Evolutionary conservation across 495 filamentous ascomycete species (phyloP).

Genomic region (Neurospora tetraspora): DNA sequence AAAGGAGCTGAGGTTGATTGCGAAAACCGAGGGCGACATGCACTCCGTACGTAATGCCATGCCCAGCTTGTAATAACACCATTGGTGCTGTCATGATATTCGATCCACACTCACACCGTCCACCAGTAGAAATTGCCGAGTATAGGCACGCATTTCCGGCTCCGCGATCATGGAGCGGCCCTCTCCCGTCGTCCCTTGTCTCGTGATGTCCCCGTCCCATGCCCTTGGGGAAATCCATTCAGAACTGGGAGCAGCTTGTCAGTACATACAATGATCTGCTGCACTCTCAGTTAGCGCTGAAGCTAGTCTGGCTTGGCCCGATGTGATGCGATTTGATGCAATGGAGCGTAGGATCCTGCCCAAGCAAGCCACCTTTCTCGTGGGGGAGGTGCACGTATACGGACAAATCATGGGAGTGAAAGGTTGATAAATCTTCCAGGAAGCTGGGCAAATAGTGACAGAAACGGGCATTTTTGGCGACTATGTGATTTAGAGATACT

Average conservation of each 20-base stretch:
- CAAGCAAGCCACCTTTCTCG: not conserved
- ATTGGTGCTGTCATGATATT: not conserved
- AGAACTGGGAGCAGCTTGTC: not conserved
- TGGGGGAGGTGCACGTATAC: not conserved
- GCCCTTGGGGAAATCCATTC: not conserved
- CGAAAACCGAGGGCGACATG: not conserved
- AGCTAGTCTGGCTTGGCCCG: not conserved
- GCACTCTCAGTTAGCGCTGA: not conserved
- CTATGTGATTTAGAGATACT: not conserved
- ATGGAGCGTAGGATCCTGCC: not conserved
- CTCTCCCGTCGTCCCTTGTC: not conserved
- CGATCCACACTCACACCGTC: not conserved
- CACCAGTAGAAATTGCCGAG: not conserved
- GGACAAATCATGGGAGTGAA: not conserved
- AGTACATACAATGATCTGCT: not conserved
- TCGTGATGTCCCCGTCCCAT: not conserved
- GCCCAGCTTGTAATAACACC: not conserved
- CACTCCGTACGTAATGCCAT: not conserved
- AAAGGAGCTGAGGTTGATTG: not conserved
- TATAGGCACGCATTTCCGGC: not conserved
- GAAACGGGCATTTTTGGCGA: not conserved
- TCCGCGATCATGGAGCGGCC: not conserved
- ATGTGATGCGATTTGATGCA: not conserved
- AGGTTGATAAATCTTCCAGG: not conserved
- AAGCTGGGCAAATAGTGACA: not conserved